phyloP scores from a whole-genome alignment of 2,329 filamentous ascomycete genomes.

The Venturiaceae sp. region DNA sequence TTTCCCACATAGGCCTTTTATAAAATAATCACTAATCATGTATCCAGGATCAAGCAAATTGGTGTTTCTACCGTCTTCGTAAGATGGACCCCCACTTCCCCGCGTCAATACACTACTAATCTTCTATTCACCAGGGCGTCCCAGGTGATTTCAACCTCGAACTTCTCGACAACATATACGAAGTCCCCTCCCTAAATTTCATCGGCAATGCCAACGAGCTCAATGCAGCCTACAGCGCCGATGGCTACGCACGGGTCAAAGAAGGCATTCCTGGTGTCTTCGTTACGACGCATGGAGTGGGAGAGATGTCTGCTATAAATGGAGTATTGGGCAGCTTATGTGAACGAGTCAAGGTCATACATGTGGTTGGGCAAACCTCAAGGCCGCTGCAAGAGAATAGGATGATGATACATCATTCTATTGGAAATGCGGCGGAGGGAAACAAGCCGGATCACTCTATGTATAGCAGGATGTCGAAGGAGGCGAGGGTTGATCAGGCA shows the following conservation, averaged over 20 bases:
- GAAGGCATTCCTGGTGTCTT: conserved; percentile 35
- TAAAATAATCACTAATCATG: not conserved
- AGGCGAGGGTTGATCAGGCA: conserved; percentile 10
- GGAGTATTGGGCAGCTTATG: conserved; percentile 33
- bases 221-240: conserved; percentile 47
- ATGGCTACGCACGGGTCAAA: conserved; percentile 48
- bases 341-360: conserved; percentile 34
- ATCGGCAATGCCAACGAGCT: conserved; percentile 50
- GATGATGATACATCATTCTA: conserved; percentile 37
- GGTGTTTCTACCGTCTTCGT: conserved; percentile 30
- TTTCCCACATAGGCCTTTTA: not conserved
- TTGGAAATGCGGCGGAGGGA: conserved; percentile 29
- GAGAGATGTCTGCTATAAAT: conserved; percentile 34
- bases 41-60: conserved; percentile 25
- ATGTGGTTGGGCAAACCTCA: conserved; percentile 35
- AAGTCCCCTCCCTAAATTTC: conserved; percentile 26
- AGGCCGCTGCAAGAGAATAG: conserved; percentile 28
- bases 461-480: not conserved
- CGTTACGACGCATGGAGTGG: conserved; percentile 53
- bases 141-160: conserved; percentile 38
- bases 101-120: not conserved
- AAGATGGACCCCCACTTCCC: conserved; percentile 2
- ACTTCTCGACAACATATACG: conserved; percentile 32
- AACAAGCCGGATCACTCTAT: conserved; percentile 15
- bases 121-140: conserved; percentile 20